Percentiles rank a stretch among this genome's conserved stretches.
Conservation (phyloP, 805 yeast species). For the Suhomyces vadensis region DNA sequence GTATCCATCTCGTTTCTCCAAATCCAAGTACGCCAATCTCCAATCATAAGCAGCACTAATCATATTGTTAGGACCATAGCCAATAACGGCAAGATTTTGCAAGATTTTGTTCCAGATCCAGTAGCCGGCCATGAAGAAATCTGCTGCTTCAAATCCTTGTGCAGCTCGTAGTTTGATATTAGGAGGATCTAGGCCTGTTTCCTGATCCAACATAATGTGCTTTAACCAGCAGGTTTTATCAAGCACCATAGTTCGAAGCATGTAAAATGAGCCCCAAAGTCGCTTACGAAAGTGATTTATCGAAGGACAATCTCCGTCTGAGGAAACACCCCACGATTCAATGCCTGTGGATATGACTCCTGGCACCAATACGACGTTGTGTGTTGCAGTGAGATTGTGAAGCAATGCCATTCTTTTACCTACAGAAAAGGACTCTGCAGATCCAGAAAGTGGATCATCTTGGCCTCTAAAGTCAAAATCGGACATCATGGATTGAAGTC, state of each 20-base stretch:
- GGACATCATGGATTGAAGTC: slow-evolving; percentile 58
- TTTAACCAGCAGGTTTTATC: slow-evolving; percentile 94
- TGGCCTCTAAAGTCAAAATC: slow-evolving; percentile 46
- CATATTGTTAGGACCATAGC: slow-evolving; percentile 92
- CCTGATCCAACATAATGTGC: slow-evolving; percentile 84
- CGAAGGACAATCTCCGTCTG: slow-evolving; percentile 75
- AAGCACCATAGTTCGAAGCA: slow-evolving; percentile 87
- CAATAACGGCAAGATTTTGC: slow-evolving; percentile 92
- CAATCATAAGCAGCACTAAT: slow-evolving; percentile 92
- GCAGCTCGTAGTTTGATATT: slow-evolving; percentile 82
- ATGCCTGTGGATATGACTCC: slow-evolving; percentile 95
- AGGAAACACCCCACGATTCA: slow-evolving; percentile 85
- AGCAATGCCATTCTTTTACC: slow-evolving; percentile 63
- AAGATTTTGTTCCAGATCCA: slow-evolving; percentile 98
- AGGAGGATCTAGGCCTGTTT: slow-evolving; percentile 92
- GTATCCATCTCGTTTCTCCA: slow-evolving; percentile 85
- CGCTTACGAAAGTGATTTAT: slow-evolving; percentile 85
- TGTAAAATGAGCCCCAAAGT: slow-evolving; percentile 95
- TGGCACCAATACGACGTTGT: slow-evolving; percentile 90
- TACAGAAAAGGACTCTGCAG: slow-evolving; percentile 84
- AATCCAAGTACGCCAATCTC: slow-evolving; percentile 87
- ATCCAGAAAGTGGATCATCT: slow-evolving; percentile 41
- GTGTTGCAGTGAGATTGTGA: slow-evolving; percentile 53
- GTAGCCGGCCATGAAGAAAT: slow-evolving; percentile 93
- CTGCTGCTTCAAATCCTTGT: slow-evolving; percentile 96